Conservation (phyloP, 2,329 filamentous ascomycete genomes). For the Cordyceps cicadae region DNA sequence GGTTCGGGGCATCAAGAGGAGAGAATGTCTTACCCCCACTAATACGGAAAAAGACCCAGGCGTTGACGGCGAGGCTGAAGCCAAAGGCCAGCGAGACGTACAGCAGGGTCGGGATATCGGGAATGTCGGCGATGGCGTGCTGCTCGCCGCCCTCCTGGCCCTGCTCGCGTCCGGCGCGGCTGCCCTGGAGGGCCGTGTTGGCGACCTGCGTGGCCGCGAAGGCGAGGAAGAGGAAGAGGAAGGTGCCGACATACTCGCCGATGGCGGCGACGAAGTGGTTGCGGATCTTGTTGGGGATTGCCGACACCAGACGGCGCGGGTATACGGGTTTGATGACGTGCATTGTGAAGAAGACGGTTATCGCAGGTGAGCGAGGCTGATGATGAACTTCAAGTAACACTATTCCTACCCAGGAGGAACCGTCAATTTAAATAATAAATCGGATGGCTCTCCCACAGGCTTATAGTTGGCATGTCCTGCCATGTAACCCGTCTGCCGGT, state of each 20-base stretch:
- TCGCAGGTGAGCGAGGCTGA: background rate
- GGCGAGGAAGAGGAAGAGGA: slow-evolving; percentile 36
- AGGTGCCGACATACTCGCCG: slow-evolving; percentile 34
- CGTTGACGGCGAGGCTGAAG: slow-evolving; percentile 37
- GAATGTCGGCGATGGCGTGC: slow-evolving; percentile 35
- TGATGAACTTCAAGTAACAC: background rate
- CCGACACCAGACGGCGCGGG: slow-evolving; percentile 10
- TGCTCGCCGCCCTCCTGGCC: slow-evolving; percentile 21
- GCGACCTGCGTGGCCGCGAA: slow-evolving; percentile 34
- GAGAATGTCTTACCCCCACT: slow-evolving; percentile 21
- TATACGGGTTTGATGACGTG: slow-evolving; percentile 6
- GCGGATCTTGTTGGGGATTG: slow-evolving; percentile 11
- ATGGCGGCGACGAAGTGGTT: slow-evolving; percentile 13
- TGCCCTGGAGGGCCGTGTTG: slow-evolving; percentile 26
- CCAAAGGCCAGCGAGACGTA: slow-evolving; percentile 35
- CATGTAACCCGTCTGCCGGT: no score
- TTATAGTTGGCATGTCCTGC: background rate
- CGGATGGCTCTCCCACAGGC: background rate
- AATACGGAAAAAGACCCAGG: slow-evolving; percentile 41
- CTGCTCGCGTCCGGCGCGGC: background rate
- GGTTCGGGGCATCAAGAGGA: no score
- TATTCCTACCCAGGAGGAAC: background rate
- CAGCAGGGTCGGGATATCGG: slow-evolving; percentile 33
- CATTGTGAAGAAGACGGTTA: background rate
- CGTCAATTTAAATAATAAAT: background rate